Conservation (phyloP, 78 protist genomes). For the Protostelium mycophagum region DNA sequence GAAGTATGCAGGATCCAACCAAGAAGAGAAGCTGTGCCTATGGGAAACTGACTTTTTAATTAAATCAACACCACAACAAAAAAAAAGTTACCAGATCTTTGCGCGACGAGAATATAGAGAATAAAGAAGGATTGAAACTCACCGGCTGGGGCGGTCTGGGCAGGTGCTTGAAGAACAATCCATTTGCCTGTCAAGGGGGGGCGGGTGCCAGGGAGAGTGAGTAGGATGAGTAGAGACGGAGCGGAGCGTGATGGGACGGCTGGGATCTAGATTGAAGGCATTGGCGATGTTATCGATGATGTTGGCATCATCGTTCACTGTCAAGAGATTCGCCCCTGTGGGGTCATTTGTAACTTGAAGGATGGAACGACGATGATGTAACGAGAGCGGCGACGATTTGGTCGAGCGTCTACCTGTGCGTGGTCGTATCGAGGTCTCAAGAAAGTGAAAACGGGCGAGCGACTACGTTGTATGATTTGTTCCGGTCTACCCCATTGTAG, state of each 20-base stretch:
- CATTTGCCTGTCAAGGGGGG: background rate
- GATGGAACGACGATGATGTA: background rate
- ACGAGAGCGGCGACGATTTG: slow-evolving; percentile 2
- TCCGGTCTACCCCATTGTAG: too few species aligned
- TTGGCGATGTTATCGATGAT: background rate
- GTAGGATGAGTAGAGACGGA: background rate
- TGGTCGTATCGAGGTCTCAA: background rate
- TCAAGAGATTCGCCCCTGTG: background rate
- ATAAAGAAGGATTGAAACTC: background rate
- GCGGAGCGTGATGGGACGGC: slow-evolving; percentile 3
- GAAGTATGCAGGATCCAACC: too few species aligned
- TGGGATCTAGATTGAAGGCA: background rate
- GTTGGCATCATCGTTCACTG: background rate
- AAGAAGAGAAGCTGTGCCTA: too few species aligned
- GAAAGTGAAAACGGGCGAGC: background rate
- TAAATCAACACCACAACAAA: too few species aligned
- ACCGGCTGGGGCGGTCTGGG: background rate
- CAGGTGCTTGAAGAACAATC: background rate
- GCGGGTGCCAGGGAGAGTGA: slow-evolving; percentile 3
- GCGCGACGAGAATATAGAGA: background rate
- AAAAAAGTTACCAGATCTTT: too few species aligned
- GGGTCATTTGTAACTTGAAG: slow-evolving; percentile 1
- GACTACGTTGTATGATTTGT: background rate
- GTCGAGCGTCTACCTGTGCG: background rate
- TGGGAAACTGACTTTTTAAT: too few species aligned